These are phyloP conservation scores for Fusarium secorum DNA, from an alignment of 2,329 filamentous ascomycete species.

Conservation along the genomic window DNA sequence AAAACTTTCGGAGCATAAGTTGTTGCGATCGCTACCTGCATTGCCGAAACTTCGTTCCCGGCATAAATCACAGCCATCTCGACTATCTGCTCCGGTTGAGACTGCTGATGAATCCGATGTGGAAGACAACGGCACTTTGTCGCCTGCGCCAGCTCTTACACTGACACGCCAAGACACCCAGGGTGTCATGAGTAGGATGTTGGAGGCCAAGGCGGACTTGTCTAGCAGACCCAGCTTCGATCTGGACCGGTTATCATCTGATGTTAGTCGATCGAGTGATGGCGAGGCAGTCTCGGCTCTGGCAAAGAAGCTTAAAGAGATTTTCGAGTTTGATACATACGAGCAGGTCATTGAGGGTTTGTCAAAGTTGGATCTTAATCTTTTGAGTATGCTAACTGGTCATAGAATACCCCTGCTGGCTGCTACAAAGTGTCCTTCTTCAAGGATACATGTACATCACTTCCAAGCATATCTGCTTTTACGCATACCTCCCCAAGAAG, in stretches of 20 bases:
- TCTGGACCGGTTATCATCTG: slow-evolving; percentile 56
- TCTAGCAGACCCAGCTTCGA: slow-evolving; percentile 66
- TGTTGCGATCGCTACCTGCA: slow-evolving; percentile 71
- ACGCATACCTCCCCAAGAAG: slow-evolving; percentile 95
- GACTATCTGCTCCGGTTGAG: slow-evolving; percentile 48
- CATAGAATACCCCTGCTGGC: slow-evolving; percentile 88
- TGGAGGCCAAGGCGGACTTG: slow-evolving; percentile 74
- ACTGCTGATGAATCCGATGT: slow-evolving; percentile 45
- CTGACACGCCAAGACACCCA: slow-evolving; percentile 45
- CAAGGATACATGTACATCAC: slow-evolving; percentile 98
- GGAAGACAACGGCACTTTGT: slow-evolving; percentile 37
- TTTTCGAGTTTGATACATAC: slow-evolving; percentile 81
- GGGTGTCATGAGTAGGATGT: slow-evolving; percentile 77
- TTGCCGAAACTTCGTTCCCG: slow-evolving; percentile 58
- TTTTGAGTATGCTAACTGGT: slow-evolving; percentile 21
- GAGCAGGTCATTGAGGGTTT: slow-evolving; percentile 84
- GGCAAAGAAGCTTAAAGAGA: slow-evolving; percentile 77
- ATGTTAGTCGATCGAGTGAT: slow-evolving; percentile 46
- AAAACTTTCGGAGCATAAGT: slow-evolving; percentile 69
- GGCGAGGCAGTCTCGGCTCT: slow-evolving; percentile 64
- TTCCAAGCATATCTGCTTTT: slow-evolving; percentile 91
- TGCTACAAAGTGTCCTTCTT: slow-evolving; percentile 88
- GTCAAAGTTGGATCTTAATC: neutral
- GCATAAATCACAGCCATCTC: slow-evolving; percentile 53
- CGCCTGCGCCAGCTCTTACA: slow-evolving; percentile 36